Conservation (phyloP, 164 flowering plant species). For the Nymphaea thermarum region DNA sequence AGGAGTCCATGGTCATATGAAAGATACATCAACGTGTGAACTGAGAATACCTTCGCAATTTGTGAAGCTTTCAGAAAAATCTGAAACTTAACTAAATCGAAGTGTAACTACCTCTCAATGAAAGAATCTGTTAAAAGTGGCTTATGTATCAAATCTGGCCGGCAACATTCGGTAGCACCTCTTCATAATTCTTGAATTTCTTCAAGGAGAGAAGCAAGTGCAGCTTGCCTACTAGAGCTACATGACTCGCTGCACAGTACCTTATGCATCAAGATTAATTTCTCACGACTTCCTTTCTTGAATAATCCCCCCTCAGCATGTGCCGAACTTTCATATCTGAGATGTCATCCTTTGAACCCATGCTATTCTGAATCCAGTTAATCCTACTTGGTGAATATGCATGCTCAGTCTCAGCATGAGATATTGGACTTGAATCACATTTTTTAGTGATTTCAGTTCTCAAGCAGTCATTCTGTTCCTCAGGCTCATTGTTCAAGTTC, state of each 20-base stretch:
- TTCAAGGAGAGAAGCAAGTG: conserved; percentile 23
- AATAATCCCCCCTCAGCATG: conserved; percentile 31
- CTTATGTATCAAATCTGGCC: not conserved
- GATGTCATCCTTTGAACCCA: conserved; percentile 5
- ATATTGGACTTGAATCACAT: conserved; percentile 6
- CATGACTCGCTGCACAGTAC: conserved; percentile 29
- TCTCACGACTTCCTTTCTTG: conserved; percentile 39
- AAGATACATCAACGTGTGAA: not conserved
- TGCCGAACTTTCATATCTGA: conserved; percentile 15
- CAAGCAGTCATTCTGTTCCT: not conserved
- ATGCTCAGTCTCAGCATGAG: conserved; percentile 10
- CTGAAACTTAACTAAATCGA: not conserved
- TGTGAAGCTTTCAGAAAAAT: no score
- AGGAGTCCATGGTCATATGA: not conserved
- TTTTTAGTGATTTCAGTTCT: conserved; percentile 4
- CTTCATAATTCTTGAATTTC: conserved; percentile 29
- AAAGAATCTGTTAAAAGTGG: not conserved
- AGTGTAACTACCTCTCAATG: not conserved
- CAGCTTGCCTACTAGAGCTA: conserved; percentile 28
- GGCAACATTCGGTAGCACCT: not conserved
- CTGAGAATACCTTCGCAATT: not conserved
- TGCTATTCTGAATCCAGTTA: conserved; percentile 7
- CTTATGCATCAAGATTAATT: conserved; percentile 31
- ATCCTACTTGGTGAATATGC: conserved; percentile 13
- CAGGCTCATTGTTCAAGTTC: conserved; percentile 1